These are phyloP conservation scores for Amphichorda felina DNA, from an alignment of 2,329 filamentous ascomycete species.

Conservation along the genomic window DNA sequence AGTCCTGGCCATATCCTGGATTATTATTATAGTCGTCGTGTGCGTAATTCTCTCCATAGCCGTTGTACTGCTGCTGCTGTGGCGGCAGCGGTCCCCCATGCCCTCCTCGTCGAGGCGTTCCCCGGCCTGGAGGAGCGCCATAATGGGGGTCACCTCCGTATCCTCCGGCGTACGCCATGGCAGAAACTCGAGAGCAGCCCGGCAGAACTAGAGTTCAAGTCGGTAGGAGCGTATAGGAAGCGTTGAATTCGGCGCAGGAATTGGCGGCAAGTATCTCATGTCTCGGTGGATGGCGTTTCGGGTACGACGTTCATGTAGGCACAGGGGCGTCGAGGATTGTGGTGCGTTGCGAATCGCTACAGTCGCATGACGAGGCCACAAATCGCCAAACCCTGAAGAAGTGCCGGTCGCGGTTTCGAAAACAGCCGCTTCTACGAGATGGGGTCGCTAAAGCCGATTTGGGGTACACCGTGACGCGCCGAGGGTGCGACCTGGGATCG, in stretches of 20 bases:
- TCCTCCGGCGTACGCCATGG: slow-evolving; percentile 40
- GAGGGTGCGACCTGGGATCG: too few species aligned
- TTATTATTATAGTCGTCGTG: slow-evolving; percentile 25
- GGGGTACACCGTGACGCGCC: too few species aligned
- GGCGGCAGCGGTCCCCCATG: slow-evolving; percentile 15
- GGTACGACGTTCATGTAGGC: neutral
- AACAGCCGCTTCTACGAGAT: too few species aligned
- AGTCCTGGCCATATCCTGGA: slow-evolving; percentile 21
- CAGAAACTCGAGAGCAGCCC: neutral
- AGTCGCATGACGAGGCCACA: too few species aligned
- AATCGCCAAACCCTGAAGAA: too few species aligned
- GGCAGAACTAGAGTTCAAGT: neutral
- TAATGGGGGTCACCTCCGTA: slow-evolving; percentile 34
- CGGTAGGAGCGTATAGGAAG: too few species aligned
- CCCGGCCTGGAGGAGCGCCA: slow-evolving; percentile 24
- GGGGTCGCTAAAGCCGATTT: too few species aligned
- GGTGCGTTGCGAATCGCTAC: too few species aligned
- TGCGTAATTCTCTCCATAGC: slow-evolving; percentile 31
- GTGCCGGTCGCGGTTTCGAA: too few species aligned
- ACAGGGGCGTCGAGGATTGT: too few species aligned
- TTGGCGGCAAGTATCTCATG: neutral
- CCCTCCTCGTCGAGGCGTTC: slow-evolving; percentile 24
- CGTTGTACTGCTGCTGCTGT: slow-evolving; percentile 28
- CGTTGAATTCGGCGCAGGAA: neutral
- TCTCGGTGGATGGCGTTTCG: neutral